Conservation (phyloP, 2,329 filamentous ascomycete genomes). For the Beauveria medogensis region DNA sequence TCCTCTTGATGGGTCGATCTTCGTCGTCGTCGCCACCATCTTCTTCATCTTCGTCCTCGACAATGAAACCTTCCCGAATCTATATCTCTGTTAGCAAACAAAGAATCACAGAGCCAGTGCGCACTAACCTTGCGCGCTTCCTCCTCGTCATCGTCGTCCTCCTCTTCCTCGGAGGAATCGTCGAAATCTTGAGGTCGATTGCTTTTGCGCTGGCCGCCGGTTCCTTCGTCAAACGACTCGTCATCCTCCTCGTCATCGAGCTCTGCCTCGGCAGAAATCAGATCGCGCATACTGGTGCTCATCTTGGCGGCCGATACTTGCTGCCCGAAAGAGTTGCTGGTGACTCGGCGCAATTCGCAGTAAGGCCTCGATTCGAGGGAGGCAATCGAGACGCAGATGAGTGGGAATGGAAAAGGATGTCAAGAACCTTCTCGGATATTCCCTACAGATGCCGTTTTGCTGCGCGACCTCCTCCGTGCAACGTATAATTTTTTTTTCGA, state of each 20-base stretch:
- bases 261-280: slow-evolving; percentile 80
- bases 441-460: background rate
- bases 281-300: slow-evolving; percentile 59
- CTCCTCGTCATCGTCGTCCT: slow-evolving; percentile 86
- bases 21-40: slow-evolving; percentile 53
- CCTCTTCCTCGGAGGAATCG: slow-evolving; percentile 87
- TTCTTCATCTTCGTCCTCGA: slow-evolving; percentile 71
- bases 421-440: background rate
- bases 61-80: slow-evolving; percentile 93
- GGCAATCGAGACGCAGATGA: background rate
- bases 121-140: slow-evolving; percentile 62
- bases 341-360: background rate
- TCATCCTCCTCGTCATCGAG: slow-evolving; percentile 81
- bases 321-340: background rate
- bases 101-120: background rate
- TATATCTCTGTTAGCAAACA: slow-evolving; percentile 26
- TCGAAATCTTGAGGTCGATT: slow-evolving; percentile 42
- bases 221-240: slow-evolving; percentile 72
- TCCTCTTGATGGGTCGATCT: slow-evolving; percentile 57
- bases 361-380: background rate
- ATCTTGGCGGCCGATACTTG: slow-evolving; percentile 34
- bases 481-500: slow-evolving; percentile 6
- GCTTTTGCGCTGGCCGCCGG: slow-evolving; percentile 47
- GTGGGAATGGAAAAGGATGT: background rate
- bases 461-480: slow-evolving; percentile 10